Percentiles rank a stretch among this genome's conserved stretches.
Conservation (phyloP, 208 protist genomes). For the Plasmodiophora brassicae region DNA sequence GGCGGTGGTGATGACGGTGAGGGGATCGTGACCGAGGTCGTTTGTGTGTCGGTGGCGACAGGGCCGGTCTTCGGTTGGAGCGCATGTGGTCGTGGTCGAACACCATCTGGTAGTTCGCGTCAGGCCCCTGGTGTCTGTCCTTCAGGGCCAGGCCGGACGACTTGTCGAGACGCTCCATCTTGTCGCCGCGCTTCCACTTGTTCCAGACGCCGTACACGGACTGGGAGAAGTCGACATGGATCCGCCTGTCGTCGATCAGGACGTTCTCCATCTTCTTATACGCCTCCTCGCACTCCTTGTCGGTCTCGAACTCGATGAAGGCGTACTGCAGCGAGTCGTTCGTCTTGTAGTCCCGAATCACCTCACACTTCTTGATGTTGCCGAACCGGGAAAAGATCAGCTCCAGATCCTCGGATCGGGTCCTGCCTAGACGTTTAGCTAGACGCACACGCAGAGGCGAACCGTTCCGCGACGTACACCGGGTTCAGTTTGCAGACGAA, state of each 20-base stretch:
- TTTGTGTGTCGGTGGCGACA: not conserved
- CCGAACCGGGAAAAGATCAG: conserved; percentile 92
- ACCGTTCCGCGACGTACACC: conserved; percentile 61
- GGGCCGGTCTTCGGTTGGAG: not conserved
- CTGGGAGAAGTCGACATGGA: conserved; percentile 89
- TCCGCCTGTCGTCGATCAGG: conserved; percentile 93
- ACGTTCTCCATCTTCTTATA: conserved; percentile 91
- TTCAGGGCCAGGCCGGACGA: not conserved
- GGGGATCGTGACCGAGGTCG: not conserved
- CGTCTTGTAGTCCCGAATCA: conserved; percentile 70
- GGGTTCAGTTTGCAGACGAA: conserved; percentile 98
- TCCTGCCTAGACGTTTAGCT: not conserved
- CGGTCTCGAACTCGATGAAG: conserved; percentile 92
- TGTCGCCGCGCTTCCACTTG: conserved; percentile 5
- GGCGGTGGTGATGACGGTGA: no score
- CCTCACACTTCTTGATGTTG: conserved; percentile 67
- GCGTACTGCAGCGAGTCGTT: conserved; percentile 85
- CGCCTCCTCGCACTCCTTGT: conserved; percentile 72
- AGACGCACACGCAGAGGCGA: not conserved
- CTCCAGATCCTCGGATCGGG: conserved; percentile 80
- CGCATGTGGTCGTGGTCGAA: not conserved
- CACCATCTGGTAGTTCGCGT: not conserved
- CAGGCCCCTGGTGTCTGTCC: not conserved
- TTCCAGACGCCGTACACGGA: conserved; percentile 45
- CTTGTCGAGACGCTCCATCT: not conserved